Evolutionary conservation across 2,329 filamentous ascomycete genomes (phyloP).

Genomic region (Hypomyces perniciosus): DNA sequence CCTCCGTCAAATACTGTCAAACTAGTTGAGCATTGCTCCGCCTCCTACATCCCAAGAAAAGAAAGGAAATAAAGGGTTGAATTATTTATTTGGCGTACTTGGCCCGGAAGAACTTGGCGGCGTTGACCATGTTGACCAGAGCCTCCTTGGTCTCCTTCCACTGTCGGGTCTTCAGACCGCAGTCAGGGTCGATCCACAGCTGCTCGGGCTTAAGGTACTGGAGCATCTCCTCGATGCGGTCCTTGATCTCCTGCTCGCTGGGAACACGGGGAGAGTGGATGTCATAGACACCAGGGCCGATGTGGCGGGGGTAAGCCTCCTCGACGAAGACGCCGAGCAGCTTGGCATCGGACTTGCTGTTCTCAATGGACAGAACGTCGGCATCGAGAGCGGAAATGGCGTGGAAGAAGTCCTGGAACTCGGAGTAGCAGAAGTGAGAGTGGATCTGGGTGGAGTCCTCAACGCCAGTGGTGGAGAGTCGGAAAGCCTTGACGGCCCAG

Average conservation of each 20-base stretch:
- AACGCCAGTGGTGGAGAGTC: conserved; percentile 87
- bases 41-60: conserved; percentile 15
- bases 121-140: conserved; percentile 93
- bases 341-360: conserved; percentile 99
- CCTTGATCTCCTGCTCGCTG: conserved; percentile 96
- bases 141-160: conserved; percentile 99
- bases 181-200: conserved; percentile 99
- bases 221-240: conserved; percentile 97
- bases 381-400: conserved; percentile 97
- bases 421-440: conserved; percentile 99
- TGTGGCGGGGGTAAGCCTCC: conserved; percentile 94
- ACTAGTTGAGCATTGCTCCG: conserved; percentile 25
- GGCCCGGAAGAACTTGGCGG: conserved; percentile 91
- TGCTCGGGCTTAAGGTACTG: conserved; percentile 95
- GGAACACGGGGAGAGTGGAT: conserved; percentile 99
- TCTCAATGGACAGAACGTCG: conserved; percentile 98
- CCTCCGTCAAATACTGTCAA: conserved; percentile 25
- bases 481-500: conserved; percentile 98
- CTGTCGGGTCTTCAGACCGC: conserved; percentile 97
- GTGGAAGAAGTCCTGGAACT: conserved; percentile 99
- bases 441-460: conserved; percentile 97
- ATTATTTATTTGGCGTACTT: conserved; percentile 65
- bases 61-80: conserved; percentile 16
- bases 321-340: conserved; percentile 98
- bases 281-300: conserved; percentile 98